These are phyloP conservation scores for Pseudogymnoascus sp. DNA, from an alignment of 2,329 filamentous ascomycete genomes.

Conservation along the genomic window DNA sequence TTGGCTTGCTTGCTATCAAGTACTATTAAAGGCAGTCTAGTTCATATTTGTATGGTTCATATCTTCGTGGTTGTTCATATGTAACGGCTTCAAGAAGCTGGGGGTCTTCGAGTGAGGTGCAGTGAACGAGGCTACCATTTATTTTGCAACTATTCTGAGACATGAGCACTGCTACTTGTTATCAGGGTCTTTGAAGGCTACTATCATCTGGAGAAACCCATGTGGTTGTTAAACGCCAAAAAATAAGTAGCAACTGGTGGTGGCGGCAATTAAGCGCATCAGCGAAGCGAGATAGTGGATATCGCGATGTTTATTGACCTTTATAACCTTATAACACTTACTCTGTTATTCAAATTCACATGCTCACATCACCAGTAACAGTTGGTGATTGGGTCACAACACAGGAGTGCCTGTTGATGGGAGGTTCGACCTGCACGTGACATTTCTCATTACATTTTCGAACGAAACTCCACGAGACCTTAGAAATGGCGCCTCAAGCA, in stretches of 20 bases:
- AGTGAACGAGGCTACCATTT: neutral
- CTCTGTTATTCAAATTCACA: neutral
- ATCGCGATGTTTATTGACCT: conserved; percentile 2
- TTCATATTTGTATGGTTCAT: neutral
- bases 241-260: neutral
- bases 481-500: neutral
- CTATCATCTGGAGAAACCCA: neutral
- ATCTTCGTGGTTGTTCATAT: neutral
- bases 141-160: neutral
- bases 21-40: neutral
- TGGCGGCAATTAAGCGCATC: neutral
- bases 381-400: neutral
- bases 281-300: conserved; percentile 5
- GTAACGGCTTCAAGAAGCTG: neutral
- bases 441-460: neutral
- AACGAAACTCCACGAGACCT: neutral
- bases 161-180: neutral
- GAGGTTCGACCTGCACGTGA: neutral
- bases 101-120: neutral
- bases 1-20: neutral
- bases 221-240: neutral
- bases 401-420: neutral
- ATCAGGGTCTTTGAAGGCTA: neutral
- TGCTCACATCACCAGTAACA: neutral
- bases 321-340: neutral